Evolutionary conservation across 2,329 filamentous ascomycete species (phyloP).

Genomic region (Fusarium sacchari): DNA sequence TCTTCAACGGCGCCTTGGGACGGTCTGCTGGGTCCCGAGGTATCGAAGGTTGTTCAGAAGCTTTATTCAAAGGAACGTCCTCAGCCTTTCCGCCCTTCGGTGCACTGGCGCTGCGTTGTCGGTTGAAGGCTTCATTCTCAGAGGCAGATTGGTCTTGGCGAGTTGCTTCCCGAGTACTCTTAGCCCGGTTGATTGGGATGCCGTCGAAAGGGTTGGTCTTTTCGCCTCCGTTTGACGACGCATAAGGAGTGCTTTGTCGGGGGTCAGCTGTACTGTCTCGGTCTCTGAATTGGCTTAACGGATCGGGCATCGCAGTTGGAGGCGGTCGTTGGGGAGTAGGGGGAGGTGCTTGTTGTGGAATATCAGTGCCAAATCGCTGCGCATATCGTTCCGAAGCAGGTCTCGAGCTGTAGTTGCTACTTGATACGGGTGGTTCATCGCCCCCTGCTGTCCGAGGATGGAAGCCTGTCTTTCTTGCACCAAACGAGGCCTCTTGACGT

Average conservation of each 20-base stretch:
- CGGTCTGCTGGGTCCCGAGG: slow-evolving; percentile 31
- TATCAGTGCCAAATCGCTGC: slow-evolving; percentile 19
- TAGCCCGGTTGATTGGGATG: slow-evolving; percentile 55
- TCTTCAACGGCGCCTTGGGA: slow-evolving; percentile 40
- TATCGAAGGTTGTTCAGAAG: slow-evolving; percentile 9
- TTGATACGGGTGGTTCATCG: slow-evolving; percentile 63
- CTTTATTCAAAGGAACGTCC: neutral
- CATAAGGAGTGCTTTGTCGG: slow-evolving; percentile 69
- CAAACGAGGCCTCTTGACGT: slow-evolving; percentile 66
- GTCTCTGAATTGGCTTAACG: slow-evolving; percentile 58
- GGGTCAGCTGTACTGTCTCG: slow-evolving; percentile 54
- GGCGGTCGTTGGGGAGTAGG: slow-evolving; percentile 30
- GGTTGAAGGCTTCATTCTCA: slow-evolving; percentile 35
- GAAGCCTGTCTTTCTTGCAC: slow-evolving; percentile 60
- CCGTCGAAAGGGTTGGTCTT: slow-evolving; percentile 68
- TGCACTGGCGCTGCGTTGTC: slow-evolving; percentile 48
- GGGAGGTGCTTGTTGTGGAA: slow-evolving; percentile 22
- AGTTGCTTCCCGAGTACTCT: slow-evolving; percentile 55
- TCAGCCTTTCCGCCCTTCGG: slow-evolving; percentile 38
- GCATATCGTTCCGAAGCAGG: slow-evolving; percentile 40
- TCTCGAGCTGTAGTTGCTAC: slow-evolving; percentile 61
- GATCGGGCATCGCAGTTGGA: slow-evolving; percentile 53
- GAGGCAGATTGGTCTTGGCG: slow-evolving; percentile 42
- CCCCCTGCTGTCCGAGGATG: slow-evolving; percentile 60
- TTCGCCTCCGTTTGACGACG: slow-evolving; percentile 64